Percentiles rank a stretch among this genome's conserved stretches.
Conservation (phyloP, 306 rosid genomes). For the Vigna unguiculata region DNA sequence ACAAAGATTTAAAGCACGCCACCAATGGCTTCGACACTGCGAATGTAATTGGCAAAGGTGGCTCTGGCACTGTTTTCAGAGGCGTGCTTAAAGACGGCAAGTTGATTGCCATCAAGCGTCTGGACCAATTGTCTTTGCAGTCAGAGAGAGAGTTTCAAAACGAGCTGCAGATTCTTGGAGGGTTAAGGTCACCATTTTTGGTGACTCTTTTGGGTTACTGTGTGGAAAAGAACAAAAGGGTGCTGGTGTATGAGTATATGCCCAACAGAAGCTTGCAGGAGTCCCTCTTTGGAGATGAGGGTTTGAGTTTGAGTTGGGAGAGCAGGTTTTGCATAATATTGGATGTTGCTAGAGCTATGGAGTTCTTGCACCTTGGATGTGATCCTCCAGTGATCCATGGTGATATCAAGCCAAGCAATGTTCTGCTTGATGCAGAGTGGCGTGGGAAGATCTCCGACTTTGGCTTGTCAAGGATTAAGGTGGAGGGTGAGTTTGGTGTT, state of each 20-base stretch:
- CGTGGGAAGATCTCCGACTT: constrained; percentile 83
- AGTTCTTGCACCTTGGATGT: constrained; percentile 87
- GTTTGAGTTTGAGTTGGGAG: constrained; percentile 77
- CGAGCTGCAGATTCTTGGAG: constrained; percentile 94
- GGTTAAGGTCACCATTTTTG: constrained; percentile 82
- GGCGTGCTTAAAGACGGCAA: constrained; percentile 79
- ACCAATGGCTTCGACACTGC: constrained; percentile 68
- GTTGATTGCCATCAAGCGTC: constrained; percentile 75
- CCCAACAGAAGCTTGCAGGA: constrained; percentile 92
- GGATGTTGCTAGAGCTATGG: constrained; percentile 87
- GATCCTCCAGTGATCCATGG: constrained; percentile 98
- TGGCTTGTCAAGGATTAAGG: constrained; percentile 91
- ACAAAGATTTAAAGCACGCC: constrained; percentile 81
- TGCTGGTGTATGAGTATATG: constrained; percentile 88
- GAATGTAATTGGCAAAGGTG: constrained; percentile 93
- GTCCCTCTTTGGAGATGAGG: constrained; percentile 77
- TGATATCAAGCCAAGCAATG: constrained; percentile 91
- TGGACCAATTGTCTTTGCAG: constrained; percentile 74
- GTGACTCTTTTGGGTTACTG: constrained; percentile 91
- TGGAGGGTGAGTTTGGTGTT: constrained; percentile 82
- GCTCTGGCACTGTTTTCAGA: constrained; percentile 91
- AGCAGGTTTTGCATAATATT: constrained; percentile 73
- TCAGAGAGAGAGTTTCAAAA: constrained; percentile 90
- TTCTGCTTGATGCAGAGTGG: constrained; percentile 73
- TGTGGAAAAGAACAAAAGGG: constrained; percentile 74